Evolutionary conservation across 495 filamentous ascomycete species (phyloP).

Genomic region (Lindgomyces ingoldianus): DNA sequence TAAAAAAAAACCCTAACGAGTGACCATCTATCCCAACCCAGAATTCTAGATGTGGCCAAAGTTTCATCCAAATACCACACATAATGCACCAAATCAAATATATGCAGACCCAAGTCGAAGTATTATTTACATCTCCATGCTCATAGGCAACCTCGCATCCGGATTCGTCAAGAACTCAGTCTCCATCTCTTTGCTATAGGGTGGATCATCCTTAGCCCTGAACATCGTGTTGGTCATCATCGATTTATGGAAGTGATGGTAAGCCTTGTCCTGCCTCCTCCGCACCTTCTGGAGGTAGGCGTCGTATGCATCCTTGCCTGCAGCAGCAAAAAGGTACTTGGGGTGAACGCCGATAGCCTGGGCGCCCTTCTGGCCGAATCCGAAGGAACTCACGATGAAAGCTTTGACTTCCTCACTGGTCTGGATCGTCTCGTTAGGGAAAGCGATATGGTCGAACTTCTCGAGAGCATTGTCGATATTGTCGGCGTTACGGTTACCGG

Average conservation of each 20-base stretch:
- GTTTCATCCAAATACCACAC: too few relatives aligned
- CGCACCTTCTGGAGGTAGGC: conserved; percentile 85
- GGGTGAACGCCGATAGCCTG: conserved; percentile 97
- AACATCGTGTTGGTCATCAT: conserved; percentile 97
- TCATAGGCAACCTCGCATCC: conserved; percentile 76
- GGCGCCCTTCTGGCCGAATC: conserved; percentile 98
- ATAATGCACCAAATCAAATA: too few relatives aligned
- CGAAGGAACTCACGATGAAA: conserved; percentile 97
- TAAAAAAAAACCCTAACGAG: too few relatives aligned
- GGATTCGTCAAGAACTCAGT: conserved; percentile 89
- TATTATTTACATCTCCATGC: conserved; percentile 89
- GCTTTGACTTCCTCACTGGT: conserved; percentile 96
- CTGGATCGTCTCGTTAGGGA: conserved; percentile 91
- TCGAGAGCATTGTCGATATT: conserved; percentile 96
- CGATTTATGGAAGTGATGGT: conserved; percentile 95
- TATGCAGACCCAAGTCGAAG: too few relatives aligned
- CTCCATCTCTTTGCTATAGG: conserved; percentile 86
- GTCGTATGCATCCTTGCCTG: conserved; percentile 79
- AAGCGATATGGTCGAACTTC: conserved; percentile 96
- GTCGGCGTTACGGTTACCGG: conserved; percentile 96
- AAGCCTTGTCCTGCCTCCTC: conserved; percentile 94
- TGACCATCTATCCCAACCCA: too few relatives aligned
- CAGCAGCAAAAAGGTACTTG: conserved; percentile 91
- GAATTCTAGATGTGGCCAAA: too few relatives aligned
- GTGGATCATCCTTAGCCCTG: conserved; percentile 86